Percentiles rank a stretch among this genome's conserved stretches.
Conservation (phyloP, 2,329 filamentous ascomycete genomes). For the Fusarium oxysporum region DNA sequence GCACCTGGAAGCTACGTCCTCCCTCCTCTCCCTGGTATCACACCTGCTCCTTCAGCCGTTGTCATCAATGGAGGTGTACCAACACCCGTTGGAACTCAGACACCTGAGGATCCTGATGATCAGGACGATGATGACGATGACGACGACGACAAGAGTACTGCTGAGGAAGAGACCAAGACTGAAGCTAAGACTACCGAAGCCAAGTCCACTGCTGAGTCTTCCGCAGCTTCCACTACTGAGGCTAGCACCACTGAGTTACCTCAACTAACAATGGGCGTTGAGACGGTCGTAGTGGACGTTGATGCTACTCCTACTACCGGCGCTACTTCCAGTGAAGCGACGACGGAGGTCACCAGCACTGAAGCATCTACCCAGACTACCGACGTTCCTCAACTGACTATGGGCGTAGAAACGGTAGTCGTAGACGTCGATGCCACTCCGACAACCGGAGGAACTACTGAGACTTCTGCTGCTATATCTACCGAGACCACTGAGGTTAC, state of each 20-base stretch:
- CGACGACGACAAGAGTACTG: background rate
- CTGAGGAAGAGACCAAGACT: constrained; percentile 5
- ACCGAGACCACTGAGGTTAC: background rate
- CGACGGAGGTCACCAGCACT: background rate
- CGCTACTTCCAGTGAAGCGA: background rate
- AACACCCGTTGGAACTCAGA: constrained; percentile 1
- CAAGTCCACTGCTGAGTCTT: background rate
- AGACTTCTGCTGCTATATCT: background rate
- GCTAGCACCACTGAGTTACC: background rate
- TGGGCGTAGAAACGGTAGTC: background rate
- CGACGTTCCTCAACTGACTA: background rate
- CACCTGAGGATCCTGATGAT: background rate
- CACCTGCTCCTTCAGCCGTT: background rate
- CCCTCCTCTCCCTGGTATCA: constrained; percentile 3
- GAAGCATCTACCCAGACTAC: constrained; percentile 1
- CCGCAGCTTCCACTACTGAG: background rate
- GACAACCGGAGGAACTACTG: background rate
- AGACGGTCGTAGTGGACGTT: background rate
- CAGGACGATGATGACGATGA: background rate
- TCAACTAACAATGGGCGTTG: background rate
- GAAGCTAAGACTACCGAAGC: background rate
- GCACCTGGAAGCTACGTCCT: constrained; percentile 4
- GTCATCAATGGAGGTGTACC: constrained; percentile 6
- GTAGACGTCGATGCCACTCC: background rate
- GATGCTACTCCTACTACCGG: background rate